Percentiles rank a stretch among this genome's conserved stretches.
Conservation (phyloP, 129 eudicot species). For the Pseudognaphalium luteoalbum region DNA sequence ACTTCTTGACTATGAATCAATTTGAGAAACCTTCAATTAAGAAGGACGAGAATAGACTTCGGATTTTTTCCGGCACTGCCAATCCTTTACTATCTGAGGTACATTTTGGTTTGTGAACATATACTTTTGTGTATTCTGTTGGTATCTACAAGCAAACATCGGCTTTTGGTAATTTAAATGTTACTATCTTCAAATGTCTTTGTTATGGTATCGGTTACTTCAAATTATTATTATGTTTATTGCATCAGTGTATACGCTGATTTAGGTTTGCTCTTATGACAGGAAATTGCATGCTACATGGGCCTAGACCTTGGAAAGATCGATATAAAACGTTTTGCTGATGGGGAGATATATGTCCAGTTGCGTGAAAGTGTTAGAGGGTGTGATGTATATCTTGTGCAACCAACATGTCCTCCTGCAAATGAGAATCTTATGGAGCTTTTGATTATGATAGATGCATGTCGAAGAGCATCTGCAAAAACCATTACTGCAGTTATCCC, state of each 20-base stretch:
- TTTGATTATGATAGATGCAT: conserved; percentile 94
- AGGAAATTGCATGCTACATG: conserved; percentile 99
- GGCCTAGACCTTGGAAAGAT: conserved; percentile 94
- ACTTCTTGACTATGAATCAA: conserved; percentile 47
- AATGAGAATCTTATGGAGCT: conserved; percentile 99
- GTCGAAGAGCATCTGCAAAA: conserved; percentile 97
- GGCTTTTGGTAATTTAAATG: neutral
- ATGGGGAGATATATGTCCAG: conserved; percentile 67
- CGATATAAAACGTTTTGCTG: conserved; percentile 58
- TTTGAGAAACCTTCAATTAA: conserved; percentile 21
- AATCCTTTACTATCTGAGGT: conserved; percentile 89
- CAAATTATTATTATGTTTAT: too few relatives aligned
- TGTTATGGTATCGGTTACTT: too few relatives aligned
- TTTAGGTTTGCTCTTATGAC: neutral
- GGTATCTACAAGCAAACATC: neutral
- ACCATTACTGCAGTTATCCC: conserved; percentile 94
- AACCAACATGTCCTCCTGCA: conserved; percentile 97
- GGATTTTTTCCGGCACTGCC: conserved; percentile 91
- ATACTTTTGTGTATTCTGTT: neutral
- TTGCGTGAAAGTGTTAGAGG: conserved; percentile 98
- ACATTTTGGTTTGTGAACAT: neutral
- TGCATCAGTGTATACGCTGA: neutral
- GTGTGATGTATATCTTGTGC: conserved; percentile 94
- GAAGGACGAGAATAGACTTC: conserved; percentile 65
- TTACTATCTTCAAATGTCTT: too few relatives aligned